Conservation (phyloP, 176 grass and related monocot species). For the Coix lacrymajobi region DNA sequence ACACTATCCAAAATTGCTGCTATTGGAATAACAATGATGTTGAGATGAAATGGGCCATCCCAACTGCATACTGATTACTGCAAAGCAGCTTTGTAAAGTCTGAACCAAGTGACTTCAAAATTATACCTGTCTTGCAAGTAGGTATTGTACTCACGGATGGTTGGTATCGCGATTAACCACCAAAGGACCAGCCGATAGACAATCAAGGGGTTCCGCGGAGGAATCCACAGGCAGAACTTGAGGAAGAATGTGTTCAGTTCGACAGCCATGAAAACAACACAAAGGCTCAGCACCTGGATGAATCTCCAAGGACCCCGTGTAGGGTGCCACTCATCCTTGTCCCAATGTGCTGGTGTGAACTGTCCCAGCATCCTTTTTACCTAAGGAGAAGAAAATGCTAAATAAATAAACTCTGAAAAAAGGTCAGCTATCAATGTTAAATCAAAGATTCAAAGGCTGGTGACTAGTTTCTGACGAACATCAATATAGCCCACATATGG, state of each 20-base stretch:
- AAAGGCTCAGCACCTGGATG: constrained; percentile 85
- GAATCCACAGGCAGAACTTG: constrained; percentile 97
- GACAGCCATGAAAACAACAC: constrained; percentile 87
- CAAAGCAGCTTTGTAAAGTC: neutral
- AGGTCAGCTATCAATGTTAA: neutral
- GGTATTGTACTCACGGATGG: constrained; percentile 94
- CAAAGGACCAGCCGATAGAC: constrained; percentile 86
- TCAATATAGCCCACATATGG: neutral
- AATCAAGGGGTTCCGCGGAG: constrained; percentile 83
- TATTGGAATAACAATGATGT: neutral
- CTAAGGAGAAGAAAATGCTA: constrained; percentile 37
- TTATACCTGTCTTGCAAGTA: constrained; percentile 96
- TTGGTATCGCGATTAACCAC: constrained; percentile 99
- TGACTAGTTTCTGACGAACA: neutral
- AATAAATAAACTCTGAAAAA: constrained; percentile 4
- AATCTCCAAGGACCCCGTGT: constrained; percentile 91
- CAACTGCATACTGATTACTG: constrained; percentile 1
- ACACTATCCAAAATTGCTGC: constrained; percentile 5
- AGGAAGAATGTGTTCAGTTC: constrained; percentile 98
- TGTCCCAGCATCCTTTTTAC: constrained; percentile 97
- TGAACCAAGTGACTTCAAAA: constrained; percentile 6
- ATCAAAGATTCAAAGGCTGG: constrained; percentile 1
- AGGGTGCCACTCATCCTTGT: constrained; percentile 97
- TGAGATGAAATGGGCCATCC: constrained; percentile 10
- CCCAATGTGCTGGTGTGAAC: constrained; percentile 94